phyloP scores from a whole-genome alignment of 2,329 filamentous ascomycete genomes.

The Colletotrichum costaricense region DNA sequence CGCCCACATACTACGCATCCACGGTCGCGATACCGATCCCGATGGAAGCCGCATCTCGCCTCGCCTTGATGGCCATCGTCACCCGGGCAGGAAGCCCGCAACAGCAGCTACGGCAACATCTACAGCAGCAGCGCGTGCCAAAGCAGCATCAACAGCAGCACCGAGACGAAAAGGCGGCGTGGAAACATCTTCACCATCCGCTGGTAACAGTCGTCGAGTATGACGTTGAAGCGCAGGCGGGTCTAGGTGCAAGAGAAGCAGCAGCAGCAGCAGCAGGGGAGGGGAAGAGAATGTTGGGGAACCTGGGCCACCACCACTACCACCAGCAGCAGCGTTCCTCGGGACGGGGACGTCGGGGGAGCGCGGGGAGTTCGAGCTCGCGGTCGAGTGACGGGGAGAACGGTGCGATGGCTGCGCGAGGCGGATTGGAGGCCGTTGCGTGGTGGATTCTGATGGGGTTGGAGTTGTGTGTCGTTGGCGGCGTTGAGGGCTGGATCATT shows the following conservation, averaged over 20 bases:
- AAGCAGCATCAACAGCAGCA: not conserved
- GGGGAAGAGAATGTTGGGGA: not conserved
- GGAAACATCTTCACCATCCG: slow-evolving; percentile 11
- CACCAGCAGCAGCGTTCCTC: not conserved
- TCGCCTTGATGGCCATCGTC: slow-evolving; percentile 15
- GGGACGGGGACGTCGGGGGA: not conserved
- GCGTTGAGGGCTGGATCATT: slow-evolving; percentile 41
- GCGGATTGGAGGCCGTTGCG: slow-evolving; percentile 25
- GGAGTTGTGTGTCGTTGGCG: slow-evolving; percentile 41
- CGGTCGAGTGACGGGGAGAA: slow-evolving; percentile 8
- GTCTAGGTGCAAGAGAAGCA: not conserved
- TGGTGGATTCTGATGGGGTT: slow-evolving; percentile 43
- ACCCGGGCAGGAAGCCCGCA: not conserved
- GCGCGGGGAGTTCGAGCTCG: slow-evolving; percentile 1
- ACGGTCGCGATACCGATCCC: not conserved
- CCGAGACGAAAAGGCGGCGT: slow-evolving; percentile 16
- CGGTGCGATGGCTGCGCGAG: slow-evolving; percentile 31
- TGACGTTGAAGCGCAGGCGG: slow-evolving; percentile 11
- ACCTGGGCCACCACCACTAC: not conserved
- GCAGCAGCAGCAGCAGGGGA: not conserved
- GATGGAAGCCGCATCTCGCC: slow-evolving; percentile 18
- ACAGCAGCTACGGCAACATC: not conserved
- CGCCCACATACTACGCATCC: not conserved
- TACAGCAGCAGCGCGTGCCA: not conserved
- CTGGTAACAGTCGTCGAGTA: slow-evolving; percentile 13